phyloP scores from a whole-genome alignment of 768 basidiomycete species.

The Suillus subalutaceus region DNA sequence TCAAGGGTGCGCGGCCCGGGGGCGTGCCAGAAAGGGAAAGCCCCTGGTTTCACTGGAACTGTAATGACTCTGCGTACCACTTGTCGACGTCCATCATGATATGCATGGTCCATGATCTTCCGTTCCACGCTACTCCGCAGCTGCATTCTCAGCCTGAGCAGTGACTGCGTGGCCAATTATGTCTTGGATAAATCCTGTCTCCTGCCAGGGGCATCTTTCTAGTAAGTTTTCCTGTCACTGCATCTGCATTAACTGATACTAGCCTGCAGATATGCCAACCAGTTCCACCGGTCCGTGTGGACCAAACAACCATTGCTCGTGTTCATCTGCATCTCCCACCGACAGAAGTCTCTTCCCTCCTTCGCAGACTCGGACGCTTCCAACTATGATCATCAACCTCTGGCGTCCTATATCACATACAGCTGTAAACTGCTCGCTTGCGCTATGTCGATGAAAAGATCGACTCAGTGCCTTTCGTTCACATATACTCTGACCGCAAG shows the following conservation, averaged over 20 bases:
- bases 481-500: no score
- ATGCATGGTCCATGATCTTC: background rate
- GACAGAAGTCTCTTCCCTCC: slow-evolving; percentile 40
- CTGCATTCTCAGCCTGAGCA: background rate
- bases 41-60: background rate
- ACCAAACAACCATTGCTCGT: slow-evolving; percentile 46
- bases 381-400: slow-evolving; percentile 50
- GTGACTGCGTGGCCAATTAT: background rate
- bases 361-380: slow-evolving; percentile 41
- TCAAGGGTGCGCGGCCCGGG: background rate
- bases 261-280: slow-evolving; percentile 46
- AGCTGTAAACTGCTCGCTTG: slow-evolving; percentile 50
- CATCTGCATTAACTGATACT: slow-evolving; percentile 18
- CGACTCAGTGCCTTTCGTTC: no score
- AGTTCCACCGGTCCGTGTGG: slow-evolving; percentile 45
- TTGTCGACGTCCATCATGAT: background rate
- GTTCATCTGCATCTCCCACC: slow-evolving; percentile 46
- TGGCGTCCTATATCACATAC: slow-evolving; percentile 41
- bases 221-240: background rate
- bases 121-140: background rate
- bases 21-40: slow-evolving; percentile 2
- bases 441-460: slow-evolving; percentile 27
- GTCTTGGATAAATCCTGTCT: background rate
- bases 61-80: background rate
- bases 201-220: background rate